Evolutionary conservation across 2,329 filamentous ascomycete genomes (phyloP).

Genomic region (Metarhizium album): DNA sequence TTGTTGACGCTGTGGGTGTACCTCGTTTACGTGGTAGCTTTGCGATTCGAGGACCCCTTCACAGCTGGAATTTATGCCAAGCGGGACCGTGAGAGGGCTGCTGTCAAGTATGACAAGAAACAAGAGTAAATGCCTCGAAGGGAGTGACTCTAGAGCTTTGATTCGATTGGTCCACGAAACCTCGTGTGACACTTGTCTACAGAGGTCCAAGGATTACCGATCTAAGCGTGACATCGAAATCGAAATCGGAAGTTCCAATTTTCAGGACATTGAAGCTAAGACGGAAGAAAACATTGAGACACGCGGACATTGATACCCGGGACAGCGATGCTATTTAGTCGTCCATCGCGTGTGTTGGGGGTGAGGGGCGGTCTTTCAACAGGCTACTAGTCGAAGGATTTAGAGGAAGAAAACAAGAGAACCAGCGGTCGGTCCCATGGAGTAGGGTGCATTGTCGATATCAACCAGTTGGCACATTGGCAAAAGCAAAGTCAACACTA

Average conservation of each 20-base stretch:
- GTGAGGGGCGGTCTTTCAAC: constrained; percentile 10
- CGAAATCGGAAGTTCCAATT: not conserved
- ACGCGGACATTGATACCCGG: not conserved
- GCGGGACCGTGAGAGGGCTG: constrained; percentile 52
- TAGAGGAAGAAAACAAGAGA: not conserved
- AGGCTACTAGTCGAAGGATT: constrained; percentile 2
- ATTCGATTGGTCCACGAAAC: not conserved
- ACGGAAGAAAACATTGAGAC: not conserved
- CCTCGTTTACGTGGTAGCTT: constrained; percentile 67
- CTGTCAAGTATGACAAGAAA: constrained; percentile 38
- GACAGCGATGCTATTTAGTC: not conserved
- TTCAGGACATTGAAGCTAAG: not conserved
- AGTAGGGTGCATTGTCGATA: not conserved
- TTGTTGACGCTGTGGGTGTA: constrained; percentile 66
- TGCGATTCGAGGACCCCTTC: constrained; percentile 88
- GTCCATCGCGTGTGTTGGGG: not conserved
- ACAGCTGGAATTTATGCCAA: constrained; percentile 88
- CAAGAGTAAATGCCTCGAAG: constrained; percentile 26
- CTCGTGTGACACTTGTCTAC: not conserved
- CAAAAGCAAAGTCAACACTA: not conserved
- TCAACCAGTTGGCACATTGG: constrained; percentile 6
- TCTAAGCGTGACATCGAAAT: not conserved
- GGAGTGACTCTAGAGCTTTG: not conserved
- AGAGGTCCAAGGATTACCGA: not conserved
- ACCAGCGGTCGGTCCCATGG: not conserved